These are phyloP conservation scores for Vigna radiata DNA, from an alignment of 306 rosid species.

Conservation along the genomic window DNA sequence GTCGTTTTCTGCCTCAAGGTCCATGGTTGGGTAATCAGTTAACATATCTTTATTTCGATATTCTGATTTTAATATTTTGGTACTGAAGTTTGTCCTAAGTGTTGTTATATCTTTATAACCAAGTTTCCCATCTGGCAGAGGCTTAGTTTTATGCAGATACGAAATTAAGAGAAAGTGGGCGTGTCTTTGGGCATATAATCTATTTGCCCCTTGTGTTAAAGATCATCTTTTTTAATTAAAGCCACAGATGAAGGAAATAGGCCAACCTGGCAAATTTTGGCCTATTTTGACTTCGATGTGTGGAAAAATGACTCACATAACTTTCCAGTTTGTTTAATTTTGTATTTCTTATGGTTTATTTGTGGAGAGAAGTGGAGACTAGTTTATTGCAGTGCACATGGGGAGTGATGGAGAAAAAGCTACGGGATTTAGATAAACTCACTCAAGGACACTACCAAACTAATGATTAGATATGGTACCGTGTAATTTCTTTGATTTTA, in stretches of 20 bases:
- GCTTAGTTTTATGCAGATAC: conserved; percentile 40
- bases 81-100: conserved; percentile 39
- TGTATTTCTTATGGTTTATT: conserved; percentile 8
- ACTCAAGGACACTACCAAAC: conserved; percentile 71
- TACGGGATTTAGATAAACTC: conserved; percentile 37
- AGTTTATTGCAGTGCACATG: conserved; percentile 66
- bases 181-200: conserved; percentile 16
- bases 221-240: conserved; percentile 11
- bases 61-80: conserved; percentile 17
- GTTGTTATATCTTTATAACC: conserved; percentile 24
- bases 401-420: conserved; percentile 52
- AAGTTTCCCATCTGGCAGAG: conserved; percentile 51
- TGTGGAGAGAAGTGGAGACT: conserved; percentile 37
- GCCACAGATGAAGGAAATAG: conserved; percentile 46
- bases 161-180: conserved; percentile 34
- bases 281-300: conserved; percentile 22
- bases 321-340: conserved; percentile 19
- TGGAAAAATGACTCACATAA: conserved; percentile 34
- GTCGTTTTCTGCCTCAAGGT: conserved; percentile 47
- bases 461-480: conserved; percentile 67
- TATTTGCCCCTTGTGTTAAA: conserved; percentile 9
- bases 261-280: conserved; percentile 54
- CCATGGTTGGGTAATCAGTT: conserved; percentile 49
- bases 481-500: conserved; percentile 52
- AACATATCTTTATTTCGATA: conserved; percentile 43